Evolutionary conservation across 768 basidiomycete genomes (phyloP), one percentile per base, ranked within the genome.

Genomic region (Suillus spraguei): DNA sequence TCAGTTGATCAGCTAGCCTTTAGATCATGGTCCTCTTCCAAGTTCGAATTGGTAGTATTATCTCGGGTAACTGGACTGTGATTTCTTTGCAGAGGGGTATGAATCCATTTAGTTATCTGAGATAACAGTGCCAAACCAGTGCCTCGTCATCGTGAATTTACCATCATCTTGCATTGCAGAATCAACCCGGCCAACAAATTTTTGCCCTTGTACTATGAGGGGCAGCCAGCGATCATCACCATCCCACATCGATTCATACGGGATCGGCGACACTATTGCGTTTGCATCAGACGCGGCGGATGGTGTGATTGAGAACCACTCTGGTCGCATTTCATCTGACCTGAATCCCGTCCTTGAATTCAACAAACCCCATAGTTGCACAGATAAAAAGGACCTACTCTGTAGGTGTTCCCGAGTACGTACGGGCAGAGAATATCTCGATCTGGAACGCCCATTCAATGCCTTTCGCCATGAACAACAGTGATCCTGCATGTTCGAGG

Each of bases 281-380:
- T 38, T 65, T 53, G 58, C 22, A 22, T 13, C 53, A 42, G 0
- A 44, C 3, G 14, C 4, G 41, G 60, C 5, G n/a, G 61, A 4
- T 47, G 35, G 22, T 3, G 1, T 4, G 65, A 66, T 68, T 63
- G 81, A 76, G 71, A 92, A 94, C 94, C 94, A 96, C 69, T 86
- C 72, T 0, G 94, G 94, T 22, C 81, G 81, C 94, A 96, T 96
- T 72, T 96, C 94, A 38, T 95, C 93, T 0, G 90, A 87, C 68
- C 94, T 95, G 65, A 2, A 22, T 33, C 22, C n/a, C 20, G 49
- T 41, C 22, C 17, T 36, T 24, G 6, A 46, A 49, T 24, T 47
- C 33, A 42, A 13, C 50, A 35, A 53, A 28, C 22, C 11, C 22
- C 28, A 8, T 16, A 35, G 42, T 32, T 20, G 59, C 46, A n/a